Evolutionary conservation across 2,329 filamentous ascomycete species (phyloP), one percentile per base, ranked within the genome.

Genomic region (Fusarium heterosporum): DNA sequence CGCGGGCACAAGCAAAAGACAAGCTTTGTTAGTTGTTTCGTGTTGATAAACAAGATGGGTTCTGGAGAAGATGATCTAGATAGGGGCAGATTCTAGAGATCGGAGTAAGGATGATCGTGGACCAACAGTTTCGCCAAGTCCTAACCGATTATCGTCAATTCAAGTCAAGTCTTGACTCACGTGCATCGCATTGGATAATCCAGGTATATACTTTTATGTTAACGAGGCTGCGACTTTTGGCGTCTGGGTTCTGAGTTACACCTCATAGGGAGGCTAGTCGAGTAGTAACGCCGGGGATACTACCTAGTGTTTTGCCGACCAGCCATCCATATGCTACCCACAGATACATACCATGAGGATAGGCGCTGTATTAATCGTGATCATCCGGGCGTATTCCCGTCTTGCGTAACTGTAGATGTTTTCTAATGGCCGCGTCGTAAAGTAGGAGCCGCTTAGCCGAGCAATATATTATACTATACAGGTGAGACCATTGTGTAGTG

Each of bases 11-110:
- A 17, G 12, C 28, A 22, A 26, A 19, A 42, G 41, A 41, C 30
- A 61, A 65, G 55, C 50, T 61, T 61, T 52, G 13, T 26, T 28
- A 39, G 34, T 14, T 36, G 56, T 65, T 68, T 68, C 41, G 48
- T 42, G 29, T 65, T 57, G 55, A 61, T 47, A 26, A 64, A 26
- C 26, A 28, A 50, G 36, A 52, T 54, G 17, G 32, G 14, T 34
- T 46, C 32, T 34, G 22, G 49, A 40, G 22, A 41, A 25, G 30
- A 55, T 34, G 26, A 55, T 26, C 11, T 28, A 25, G 43, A 26
- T 42, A 42, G 40, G 40, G 34, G 39, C 10, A 41, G 22, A 52
- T 28, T 19, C 34, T 47, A 13, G 38, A 63, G 47, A 47, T 64
- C 45, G 34, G 38, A 17, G 36, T 59, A 19, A 22, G 17, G 32